A percentile compares a stretch with the other conserved stretches of the same genome.
Conservation (phyloP, 1,284 basidiomycete species). For the Tylopilus sp. region DNA sequence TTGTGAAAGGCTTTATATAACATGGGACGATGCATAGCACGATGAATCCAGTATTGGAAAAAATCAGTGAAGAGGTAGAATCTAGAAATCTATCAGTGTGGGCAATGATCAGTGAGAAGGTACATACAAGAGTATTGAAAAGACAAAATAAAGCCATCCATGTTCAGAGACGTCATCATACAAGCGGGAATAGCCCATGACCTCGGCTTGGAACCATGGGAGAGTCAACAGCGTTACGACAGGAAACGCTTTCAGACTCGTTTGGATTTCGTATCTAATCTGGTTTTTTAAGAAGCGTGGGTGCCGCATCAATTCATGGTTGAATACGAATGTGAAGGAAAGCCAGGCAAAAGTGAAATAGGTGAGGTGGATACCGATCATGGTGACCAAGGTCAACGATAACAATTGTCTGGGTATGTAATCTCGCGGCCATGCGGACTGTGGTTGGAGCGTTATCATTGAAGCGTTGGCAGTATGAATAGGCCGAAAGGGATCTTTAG, state of each 20-base stretch:
- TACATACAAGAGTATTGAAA: conserved; percentile 63
- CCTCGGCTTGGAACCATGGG: conserved; percentile 93
- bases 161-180: conserved; percentile 78
- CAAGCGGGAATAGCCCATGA: conserved; percentile 78
- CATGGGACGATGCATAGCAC: too few species aligned
- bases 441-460: conserved; percentile 13
- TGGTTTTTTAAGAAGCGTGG: conserved; percentile 92
- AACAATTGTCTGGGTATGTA: conserved; percentile 75
- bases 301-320: conserved; percentile 94
- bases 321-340: conserved; percentile 88
- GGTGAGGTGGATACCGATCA: conserved; percentile 76
- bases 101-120: conserved; percentile 1
- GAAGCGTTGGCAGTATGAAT: conserved; percentile 35
- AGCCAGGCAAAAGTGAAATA: conserved; percentile 87
- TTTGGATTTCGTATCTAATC: conserved; percentile 78
- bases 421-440: conserved; percentile 78
- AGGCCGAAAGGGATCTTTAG: too few species aligned
- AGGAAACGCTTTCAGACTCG: conserved; percentile 79
- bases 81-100: conserved; percentile 33
- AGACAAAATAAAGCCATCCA: conserved; percentile 64
- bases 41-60: conserved; percentile 91
- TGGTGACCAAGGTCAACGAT: conserved; percentile 75
- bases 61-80: conserved; percentile 93
- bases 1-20: too few species aligned
- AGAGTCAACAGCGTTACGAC: conserved; percentile 69